These are phyloP conservation scores for Orbilia oligospora DNA, from an alignment of 2,329 filamentous ascomycete genomes.

Conservation along the genomic window DNA sequence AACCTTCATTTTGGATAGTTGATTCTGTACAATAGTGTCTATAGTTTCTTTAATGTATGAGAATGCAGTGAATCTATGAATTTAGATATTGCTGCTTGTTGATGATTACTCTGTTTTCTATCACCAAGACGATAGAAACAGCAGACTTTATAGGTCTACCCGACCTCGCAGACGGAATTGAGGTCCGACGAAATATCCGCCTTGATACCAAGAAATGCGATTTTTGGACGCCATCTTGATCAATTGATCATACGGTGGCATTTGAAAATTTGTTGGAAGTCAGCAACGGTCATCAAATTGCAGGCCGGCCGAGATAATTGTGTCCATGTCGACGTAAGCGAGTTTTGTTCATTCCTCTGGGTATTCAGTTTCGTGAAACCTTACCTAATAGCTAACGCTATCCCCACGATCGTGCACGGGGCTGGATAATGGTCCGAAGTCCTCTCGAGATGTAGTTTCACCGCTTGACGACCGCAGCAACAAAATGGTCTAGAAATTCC, in stretches of 20 bases:
- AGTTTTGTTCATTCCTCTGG: neutral
- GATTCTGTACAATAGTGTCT: neutral
- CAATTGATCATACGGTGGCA: neutral
- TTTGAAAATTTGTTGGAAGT: slow-evolving; percentile 11
- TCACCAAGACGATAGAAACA: neutral
- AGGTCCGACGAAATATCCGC: neutral
- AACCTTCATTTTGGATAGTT: slow-evolving; percentile 36
- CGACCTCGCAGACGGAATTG: neutral
- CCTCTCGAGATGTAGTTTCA: neutral
- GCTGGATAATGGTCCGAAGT: neutral
- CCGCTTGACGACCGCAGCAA: too few relatives aligned
- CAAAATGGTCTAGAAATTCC: too few relatives aligned
- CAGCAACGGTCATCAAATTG: slow-evolving; percentile 26
- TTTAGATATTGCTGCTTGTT: slow-evolving; percentile 1
- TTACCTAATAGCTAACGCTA: slow-evolving; percentile 24
- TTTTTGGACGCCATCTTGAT: neutral
- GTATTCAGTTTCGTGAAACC: neutral
- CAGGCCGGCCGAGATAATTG: neutral
- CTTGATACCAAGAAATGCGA: neutral
- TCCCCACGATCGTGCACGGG: too few relatives aligned
- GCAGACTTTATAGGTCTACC: neutral
- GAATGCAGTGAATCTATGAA: neutral
- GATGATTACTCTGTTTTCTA: neutral
- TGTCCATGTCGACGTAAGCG: slow-evolving; percentile 8
- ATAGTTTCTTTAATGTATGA: neutral